phyloP scores from a whole-genome alignment of 176 grass and related monocot genomes.

The Oryza meyeriana region DNA sequence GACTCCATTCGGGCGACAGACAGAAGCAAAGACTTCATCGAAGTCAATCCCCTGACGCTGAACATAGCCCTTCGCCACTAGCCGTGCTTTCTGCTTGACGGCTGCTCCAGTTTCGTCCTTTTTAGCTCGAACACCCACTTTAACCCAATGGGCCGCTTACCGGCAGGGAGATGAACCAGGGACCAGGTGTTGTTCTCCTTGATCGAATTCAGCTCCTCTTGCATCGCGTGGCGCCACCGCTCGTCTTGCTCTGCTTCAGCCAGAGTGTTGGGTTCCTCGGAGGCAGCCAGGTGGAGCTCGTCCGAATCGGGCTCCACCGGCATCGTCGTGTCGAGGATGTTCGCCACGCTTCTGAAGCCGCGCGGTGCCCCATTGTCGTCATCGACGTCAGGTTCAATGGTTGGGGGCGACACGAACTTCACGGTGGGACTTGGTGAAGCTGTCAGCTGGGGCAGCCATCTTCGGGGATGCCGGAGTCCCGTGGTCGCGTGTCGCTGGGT shows the following conservation, averaged over 20 bases:
- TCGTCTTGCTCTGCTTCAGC: neutral
- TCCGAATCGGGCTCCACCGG: neutral
- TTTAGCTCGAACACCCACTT: neutral
- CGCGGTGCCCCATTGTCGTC: fast-evolving
- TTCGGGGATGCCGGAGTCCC: neutral
- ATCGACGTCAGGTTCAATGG: neutral
- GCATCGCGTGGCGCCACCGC: neutral
- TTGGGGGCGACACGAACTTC: neutral
- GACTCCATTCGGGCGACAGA: no score
- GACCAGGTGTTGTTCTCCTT: neutral
- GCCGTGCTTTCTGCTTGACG: neutral
- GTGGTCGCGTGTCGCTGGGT: neutral
- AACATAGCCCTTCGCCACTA: no score
- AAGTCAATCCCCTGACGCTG: no score
- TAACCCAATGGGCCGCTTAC: neutral
- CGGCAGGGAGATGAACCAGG: fast-evolving
- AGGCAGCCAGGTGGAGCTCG: neutral
- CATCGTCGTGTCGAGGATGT: neutral
- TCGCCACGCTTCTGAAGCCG: neutral
- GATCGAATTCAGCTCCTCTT: neutral
- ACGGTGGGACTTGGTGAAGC: no score
- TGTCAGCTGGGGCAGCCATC: no score
- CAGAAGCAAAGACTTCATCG: no score
- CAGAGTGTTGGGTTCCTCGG: neutral
- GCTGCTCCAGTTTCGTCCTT: neutral